Percentiles rank a stretch among this genome's conserved stretches.
These are phyloP conservation scores for Metarhizium album DNA, from an alignment of 2,329 filamentous ascomycete genomes.

Conservation along the genomic window DNA sequence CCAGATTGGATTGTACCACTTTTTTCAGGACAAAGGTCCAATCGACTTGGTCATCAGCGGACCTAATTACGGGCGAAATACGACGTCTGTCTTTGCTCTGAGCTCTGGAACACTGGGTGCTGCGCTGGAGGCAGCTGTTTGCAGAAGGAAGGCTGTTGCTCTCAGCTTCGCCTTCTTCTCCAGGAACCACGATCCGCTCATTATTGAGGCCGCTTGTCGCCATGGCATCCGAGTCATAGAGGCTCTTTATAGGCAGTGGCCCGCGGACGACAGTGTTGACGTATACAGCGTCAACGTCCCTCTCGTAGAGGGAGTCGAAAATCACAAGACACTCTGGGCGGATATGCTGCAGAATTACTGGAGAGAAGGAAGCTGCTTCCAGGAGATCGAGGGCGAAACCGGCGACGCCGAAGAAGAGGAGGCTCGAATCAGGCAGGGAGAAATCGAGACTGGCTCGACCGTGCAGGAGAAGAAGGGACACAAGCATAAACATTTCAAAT, in stretches of 20 bases:
- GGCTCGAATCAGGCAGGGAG: conserved; percentile 56
- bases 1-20: conserved; percentile 73
- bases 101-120: conserved; percentile 69
- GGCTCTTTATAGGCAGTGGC: conserved; percentile 67
- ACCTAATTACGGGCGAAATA: conserved; percentile 76
- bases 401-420: conserved; percentile 62
- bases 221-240: conserved; percentile 71
- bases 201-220: conserved; percentile 67
- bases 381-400: conserved; percentile 59
- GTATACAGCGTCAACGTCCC: conserved; percentile 92
- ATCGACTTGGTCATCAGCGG: conserved; percentile 70
- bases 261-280: conserved; percentile 53
- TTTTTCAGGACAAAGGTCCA: conserved; percentile 60
- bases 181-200: conserved; percentile 67
- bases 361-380: conserved; percentile 74
- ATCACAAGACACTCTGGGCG: conserved; percentile 68
- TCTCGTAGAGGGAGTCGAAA: conserved; percentile 63
- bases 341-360: conserved; percentile 86
- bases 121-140: conserved; percentile 67
- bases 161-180: conserved; percentile 86
- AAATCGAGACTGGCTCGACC: conserved; percentile 20
- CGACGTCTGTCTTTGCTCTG: conserved; percentile 67
- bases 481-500: conserved; percentile 84
- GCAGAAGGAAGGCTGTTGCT: conserved; percentile 61
- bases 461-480: conserved; percentile 31